Evolutionary conservation across 192 early-diverging fungal species (phyloP).

Genomic region (Coemansia sp.): DNA sequence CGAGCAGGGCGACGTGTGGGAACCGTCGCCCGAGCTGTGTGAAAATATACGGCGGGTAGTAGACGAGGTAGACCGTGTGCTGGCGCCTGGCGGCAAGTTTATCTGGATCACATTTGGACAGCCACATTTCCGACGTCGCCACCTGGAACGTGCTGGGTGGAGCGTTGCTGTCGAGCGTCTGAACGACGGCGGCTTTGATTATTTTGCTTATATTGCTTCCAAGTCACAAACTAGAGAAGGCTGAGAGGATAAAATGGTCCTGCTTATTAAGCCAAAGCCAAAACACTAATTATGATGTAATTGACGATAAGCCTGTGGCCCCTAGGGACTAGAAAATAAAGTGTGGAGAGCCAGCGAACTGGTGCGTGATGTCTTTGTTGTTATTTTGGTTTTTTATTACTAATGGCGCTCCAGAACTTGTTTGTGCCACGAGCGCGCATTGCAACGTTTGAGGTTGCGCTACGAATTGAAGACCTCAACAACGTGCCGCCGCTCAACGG

Average conservation of each 20-base stretch:
- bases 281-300: no score
- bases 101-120: conserved; percentile 90
- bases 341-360: no score
- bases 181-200: conserved; percentile 73
- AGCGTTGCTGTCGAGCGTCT: conserved; percentile 63
- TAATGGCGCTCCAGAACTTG: conserved; percentile 56
- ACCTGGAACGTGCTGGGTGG: conserved; percentile 68
- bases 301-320: no score
- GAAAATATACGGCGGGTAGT: conserved; percentile 67
- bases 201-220: conserved; percentile 68
- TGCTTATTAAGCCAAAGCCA: no score
- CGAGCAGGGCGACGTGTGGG: conserved; percentile 82
- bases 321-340: no score
- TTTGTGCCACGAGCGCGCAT: conserved; percentile 72
- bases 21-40: conserved; percentile 70
- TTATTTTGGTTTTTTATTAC: neutral
- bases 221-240: conserved; percentile 34
- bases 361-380: neutral
- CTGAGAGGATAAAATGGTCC: no score
- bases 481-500: conserved; percentile 81
- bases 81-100: conserved; percentile 74
- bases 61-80: conserved; percentile 70
- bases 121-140: conserved; percentile 80
- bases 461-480: conserved; percentile 71
- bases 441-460: conserved; percentile 61